Evolutionary conservation across 306 rosid species (phyloP).

Genomic region (Cercis canadensis): DNA sequence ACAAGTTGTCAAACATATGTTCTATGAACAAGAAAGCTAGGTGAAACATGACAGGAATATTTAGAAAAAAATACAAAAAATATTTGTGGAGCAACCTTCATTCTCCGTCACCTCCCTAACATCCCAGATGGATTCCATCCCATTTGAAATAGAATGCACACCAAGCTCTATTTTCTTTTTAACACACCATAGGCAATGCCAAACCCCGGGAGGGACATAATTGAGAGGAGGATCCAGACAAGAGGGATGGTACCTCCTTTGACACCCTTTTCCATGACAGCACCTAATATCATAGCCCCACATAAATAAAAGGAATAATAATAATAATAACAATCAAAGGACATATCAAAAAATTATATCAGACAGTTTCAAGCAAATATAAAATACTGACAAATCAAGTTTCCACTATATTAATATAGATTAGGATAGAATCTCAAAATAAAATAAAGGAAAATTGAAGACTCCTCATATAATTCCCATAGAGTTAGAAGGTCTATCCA

Average conservation of each 20-base stretch:
- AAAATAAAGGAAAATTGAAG: background rate
- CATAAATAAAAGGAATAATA: constrained; percentile 14
- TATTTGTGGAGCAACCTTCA: constrained; percentile 29
- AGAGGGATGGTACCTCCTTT: constrained; percentile 44
- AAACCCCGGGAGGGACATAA: constrained; percentile 40
- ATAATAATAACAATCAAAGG: constrained; percentile 8
- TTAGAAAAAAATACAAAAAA: background rate
- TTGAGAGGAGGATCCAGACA: constrained; percentile 53
- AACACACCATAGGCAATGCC: constrained; percentile 47
- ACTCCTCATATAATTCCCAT: background rate
- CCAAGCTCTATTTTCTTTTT: constrained; percentile 44
- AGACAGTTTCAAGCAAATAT: constrained; percentile 13
- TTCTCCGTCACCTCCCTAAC: constrained; percentile 36
- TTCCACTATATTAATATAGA: background rate
- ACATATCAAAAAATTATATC: background rate
- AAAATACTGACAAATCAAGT: background rate
- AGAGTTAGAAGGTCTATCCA: background rate
- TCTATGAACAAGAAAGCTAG: background rate
- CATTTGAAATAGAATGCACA: constrained; percentile 48
- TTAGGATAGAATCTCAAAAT: background rate
- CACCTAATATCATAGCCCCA: constrained; percentile 34
- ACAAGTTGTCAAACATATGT: background rate
- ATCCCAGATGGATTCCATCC: constrained; percentile 42
- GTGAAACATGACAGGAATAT: constrained; percentile 14
- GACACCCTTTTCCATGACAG: constrained; percentile 49